phyloP scores from a whole-genome alignment of 441 rosid species.

The Bocquillonia castaneifolia region DNA sequence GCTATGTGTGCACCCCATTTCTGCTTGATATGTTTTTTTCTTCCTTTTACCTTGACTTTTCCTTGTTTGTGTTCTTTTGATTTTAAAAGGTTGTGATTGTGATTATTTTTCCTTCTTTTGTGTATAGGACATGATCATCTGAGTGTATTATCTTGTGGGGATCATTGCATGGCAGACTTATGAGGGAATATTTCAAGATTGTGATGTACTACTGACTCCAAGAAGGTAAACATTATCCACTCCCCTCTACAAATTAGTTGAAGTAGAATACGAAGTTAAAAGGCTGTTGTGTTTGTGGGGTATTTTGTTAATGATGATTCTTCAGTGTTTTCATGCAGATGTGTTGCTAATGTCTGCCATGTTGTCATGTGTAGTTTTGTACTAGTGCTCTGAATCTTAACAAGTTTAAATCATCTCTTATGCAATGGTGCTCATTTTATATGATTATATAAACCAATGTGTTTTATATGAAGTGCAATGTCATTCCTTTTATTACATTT shows the following conservation, averaged over 20 bases:
- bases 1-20: too few species aligned
- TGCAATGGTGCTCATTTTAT: not conserved
- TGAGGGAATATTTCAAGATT: not conserved
- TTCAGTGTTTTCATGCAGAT: not conserved
- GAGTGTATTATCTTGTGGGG: not conserved
- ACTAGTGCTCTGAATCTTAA: not conserved
- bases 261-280: not conserved
- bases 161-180: not conserved
- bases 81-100: not conserved
- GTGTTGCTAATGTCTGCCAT: constrained; percentile 11
- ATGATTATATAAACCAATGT: not conserved
- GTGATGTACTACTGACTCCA: not conserved
- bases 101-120: not conserved
- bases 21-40: too few species aligned
- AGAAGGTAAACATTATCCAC: not conserved
- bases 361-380: not conserved
- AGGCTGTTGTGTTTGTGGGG: constrained; percentile 1
- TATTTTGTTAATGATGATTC: constrained; percentile 9
- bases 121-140: not conserved
- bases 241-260: not conserved
- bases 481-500: constrained; percentile 32
- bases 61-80: not conserved
- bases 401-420: not conserved
- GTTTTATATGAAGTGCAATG: constrained; percentile 4
- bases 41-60: too few species aligned